These are phyloP conservation scores for Taxawa tesnikishii DNA, from an alignment of 2,329 filamentous ascomycete species.

Conservation along the genomic window DNA sequence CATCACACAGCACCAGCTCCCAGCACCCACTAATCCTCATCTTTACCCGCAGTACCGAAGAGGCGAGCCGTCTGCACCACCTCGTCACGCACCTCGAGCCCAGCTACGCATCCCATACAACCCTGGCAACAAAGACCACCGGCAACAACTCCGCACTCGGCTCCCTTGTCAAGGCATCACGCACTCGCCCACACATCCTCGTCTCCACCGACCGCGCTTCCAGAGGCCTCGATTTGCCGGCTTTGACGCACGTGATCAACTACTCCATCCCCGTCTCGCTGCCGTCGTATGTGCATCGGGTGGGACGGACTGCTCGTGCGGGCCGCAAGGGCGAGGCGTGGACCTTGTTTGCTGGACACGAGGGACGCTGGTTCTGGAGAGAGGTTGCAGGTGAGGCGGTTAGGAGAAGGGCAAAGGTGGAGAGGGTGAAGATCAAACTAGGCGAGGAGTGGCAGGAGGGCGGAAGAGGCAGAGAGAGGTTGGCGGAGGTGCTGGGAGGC, in stretches of 20 bases:
- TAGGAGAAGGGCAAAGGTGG: constrained; percentile 32
- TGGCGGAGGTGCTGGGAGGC: constrained; percentile 44
- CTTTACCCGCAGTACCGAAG: constrained; percentile 85
- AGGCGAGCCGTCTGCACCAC: constrained; percentile 72
- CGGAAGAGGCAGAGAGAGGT: constrained; percentile 27
- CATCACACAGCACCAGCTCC: neutral
- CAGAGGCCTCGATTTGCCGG: constrained; percentile 65
- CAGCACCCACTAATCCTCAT: constrained; percentile 40
- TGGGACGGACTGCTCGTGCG: constrained; percentile 80
- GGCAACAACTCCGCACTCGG: constrained; percentile 45
- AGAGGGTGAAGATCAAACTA: constrained; percentile 28
- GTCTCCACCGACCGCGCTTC: constrained; percentile 90
- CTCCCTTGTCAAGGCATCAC: constrained; percentile 31
- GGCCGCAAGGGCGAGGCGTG: constrained; percentile 66
- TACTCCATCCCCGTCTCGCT: constrained; percentile 80
- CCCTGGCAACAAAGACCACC: constrained; percentile 54
- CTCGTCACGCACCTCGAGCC: constrained; percentile 42
- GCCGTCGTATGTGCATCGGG: constrained; percentile 79
- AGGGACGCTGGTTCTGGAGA: constrained; percentile 87
- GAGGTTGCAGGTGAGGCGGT: constrained; percentile 54
- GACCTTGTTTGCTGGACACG: constrained; percentile 71
- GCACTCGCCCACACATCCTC: constrained; percentile 56
- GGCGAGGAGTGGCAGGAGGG: constrained; percentile 16
- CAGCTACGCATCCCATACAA: constrained; percentile 13
- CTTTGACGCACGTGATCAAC: constrained; percentile 77